Base-by-base conservation (phyloP, 495 filamentous ascomycete genomes). In the Xylaria grammica region DNA sequence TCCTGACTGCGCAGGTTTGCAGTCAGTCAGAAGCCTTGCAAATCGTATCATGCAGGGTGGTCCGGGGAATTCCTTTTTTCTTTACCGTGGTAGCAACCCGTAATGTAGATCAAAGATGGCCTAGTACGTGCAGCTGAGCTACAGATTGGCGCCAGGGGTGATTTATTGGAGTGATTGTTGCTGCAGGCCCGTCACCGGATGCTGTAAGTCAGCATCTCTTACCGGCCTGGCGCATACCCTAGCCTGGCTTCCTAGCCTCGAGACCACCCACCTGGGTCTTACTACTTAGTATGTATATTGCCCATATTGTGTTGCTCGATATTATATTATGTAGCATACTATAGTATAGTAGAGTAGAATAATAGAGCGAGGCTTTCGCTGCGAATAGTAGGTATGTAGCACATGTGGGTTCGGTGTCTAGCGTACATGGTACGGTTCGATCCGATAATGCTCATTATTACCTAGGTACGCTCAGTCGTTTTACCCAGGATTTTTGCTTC, bases 41-140 rank as follows among this genome's bases (percentile, higher is more conserved):
- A 8, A 5, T 4, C 27, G 34, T 32, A 2, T 10, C 24, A 48
- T 48, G 55, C 42, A 59, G 42, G 53, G 26, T 32, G 40, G 17
- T 17, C 40, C 56, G 42, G 51, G 42, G 27, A 48, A 1, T 36
- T 59, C 48, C 29, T 32, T 59, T 42, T 30, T 17, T 48, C 27
- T 46, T 24, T 34, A 36, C 40, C 29, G 29, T 48, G 44, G 42
- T 48, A 5, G 56, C n/a, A 46, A 46, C 27, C 40, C 17, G 19
- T 36, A 59, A 22, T 30, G 13, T 22, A 58, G 38, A 58, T 58
- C 54, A 1, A 46, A 22, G 29, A 20, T 45, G 54, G 54, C 8
- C 36, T 58, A 24, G 54, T 58, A 44, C 17, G 38, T 58, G 36
- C 54, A 58, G 38, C 38, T 27, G 32, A 11, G 32, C 32, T 45